Evolutionary conservation across 495 filamentous ascomycete genomes (phyloP), one percentile per base, ranked within the genome.

Genomic region (Hypomontagnella monticulosa): DNA sequence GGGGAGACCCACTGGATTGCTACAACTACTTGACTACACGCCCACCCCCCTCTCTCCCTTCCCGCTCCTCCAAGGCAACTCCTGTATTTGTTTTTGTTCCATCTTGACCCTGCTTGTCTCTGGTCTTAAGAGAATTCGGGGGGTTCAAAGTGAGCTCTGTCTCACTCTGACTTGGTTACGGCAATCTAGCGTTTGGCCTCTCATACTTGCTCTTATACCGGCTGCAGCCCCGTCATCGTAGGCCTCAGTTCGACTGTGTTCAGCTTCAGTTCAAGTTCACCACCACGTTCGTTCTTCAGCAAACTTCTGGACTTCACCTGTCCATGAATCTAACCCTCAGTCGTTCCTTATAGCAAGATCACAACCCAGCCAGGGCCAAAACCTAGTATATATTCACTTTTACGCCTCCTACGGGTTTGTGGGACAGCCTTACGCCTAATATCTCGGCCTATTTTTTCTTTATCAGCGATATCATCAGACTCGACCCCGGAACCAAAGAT

Each of bases 311-410:
- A 43, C 50, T 68, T 33, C 53, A 43, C 69, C 46, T 44, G 55
- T 70, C 63, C 55, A 54, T 63, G 50, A 54, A 63, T 67, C 78
- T 75, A 55, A 78, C 75, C 76, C 62, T 61, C 70, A 81, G 80
- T 82, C 79, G 44, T 73, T 82, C 80, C 66, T 82, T 81, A 67
- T 54, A 61, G 63, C 58, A 57, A 51, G 43, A 43, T 62, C 18
- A 23, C n/a, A 20, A 12, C n/a, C 14, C 34, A 20, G 33, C 33
- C 16, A 37, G 32, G n/a, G 43, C 12, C 34, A 50, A 27, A 42
- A 43, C 27, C 33, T 50, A 52, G 36, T 55, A 41, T 63, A 43
- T 38, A 27, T 33, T 33, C 36, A 38, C 6, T 42, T 43, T 30
- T 34, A 23, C 11, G n/a, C 42, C 10, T 55, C 33, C 19, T 16